These are phyloP conservation scores for Diplotaxis tenuifolia DNA, from an alignment of 345 rosid species.

Conservation along the genomic window DNA sequence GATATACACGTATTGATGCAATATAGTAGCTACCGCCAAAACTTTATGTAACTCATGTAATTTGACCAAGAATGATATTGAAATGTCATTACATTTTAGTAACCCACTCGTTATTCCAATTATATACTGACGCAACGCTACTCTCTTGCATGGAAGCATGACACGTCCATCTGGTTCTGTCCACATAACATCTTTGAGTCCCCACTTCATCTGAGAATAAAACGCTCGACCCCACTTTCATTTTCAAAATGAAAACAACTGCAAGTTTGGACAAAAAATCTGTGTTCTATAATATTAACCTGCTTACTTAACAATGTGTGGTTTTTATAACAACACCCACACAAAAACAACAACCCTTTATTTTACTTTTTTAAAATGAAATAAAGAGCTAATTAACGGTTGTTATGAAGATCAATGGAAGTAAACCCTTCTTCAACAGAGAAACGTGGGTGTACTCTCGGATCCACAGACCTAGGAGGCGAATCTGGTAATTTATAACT, in stretches of 20 bases:
- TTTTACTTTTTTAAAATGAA: background rate
- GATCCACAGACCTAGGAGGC: background rate
- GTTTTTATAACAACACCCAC: background rate
- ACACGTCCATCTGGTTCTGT: slow-evolving; percentile 9
- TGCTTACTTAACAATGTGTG: background rate
- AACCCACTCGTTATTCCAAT: background rate
- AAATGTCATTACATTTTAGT: background rate
- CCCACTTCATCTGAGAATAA: background rate
- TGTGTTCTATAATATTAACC: background rate
- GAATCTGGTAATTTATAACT: slow-evolving; percentile 17
- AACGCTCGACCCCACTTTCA: background rate
- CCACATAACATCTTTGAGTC: slow-evolving; percentile 23
- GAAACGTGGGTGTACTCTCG: slow-evolving; percentile 23
- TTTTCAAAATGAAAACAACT: background rate
- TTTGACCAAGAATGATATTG: background rate
- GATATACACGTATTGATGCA: background rate
- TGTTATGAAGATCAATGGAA: slow-evolving; percentile 14
- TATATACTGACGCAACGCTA: background rate
- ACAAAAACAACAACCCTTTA: slow-evolving; percentile 13
- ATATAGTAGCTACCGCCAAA: background rate
- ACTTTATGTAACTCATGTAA: background rate
- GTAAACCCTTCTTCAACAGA: slow-evolving; percentile 34
- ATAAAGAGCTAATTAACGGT: slow-evolving; percentile 17
- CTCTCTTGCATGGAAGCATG: background rate
- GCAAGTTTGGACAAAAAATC: background rate